phyloP scores from a whole-genome alignment of 106 monocot genomes.

The Platanthera guangdongensis region DNA sequence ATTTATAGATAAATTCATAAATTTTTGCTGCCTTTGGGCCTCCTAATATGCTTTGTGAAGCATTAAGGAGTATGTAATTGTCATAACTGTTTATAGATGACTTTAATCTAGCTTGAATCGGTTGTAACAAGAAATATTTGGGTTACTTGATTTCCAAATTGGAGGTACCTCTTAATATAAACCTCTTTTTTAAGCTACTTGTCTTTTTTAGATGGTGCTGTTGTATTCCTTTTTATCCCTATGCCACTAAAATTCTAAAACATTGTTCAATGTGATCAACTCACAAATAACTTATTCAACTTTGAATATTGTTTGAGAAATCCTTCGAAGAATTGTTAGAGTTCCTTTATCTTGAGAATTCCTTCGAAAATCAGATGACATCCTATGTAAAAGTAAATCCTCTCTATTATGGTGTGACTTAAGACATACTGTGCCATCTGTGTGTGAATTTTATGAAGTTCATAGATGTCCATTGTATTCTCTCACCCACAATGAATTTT shows the following conservation, averaged over 20 bases:
- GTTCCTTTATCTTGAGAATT: neutral
- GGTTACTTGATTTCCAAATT: neutral
- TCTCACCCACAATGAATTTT: slow-evolving; percentile 8
- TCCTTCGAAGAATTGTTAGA: neutral
- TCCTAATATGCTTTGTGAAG: neutral
- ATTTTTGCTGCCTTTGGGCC: neutral
- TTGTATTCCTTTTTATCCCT: neutral
- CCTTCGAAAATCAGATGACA: neutral
- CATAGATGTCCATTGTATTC: neutral
- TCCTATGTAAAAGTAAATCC: neutral
- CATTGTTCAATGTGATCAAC: neutral
- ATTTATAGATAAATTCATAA: neutral
- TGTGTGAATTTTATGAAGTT: neutral
- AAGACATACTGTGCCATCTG: neutral
- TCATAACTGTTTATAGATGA: neutral
- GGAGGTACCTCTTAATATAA: neutral
- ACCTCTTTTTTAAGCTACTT: neutral
- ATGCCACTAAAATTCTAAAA: slow-evolving; percentile 3
- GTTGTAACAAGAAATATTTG: neutral
- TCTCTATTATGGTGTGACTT: neutral
- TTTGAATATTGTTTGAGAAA: neutral
- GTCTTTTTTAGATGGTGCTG: neutral
- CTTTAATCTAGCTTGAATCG: neutral
- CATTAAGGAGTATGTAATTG: neutral
- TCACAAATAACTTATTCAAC: neutral